Evolutionary conservation across 176 grass and related monocot genomes (phyloP), one percentile per base, ranked within the genome.

Genomic region (Triticum aestivum): DNA sequence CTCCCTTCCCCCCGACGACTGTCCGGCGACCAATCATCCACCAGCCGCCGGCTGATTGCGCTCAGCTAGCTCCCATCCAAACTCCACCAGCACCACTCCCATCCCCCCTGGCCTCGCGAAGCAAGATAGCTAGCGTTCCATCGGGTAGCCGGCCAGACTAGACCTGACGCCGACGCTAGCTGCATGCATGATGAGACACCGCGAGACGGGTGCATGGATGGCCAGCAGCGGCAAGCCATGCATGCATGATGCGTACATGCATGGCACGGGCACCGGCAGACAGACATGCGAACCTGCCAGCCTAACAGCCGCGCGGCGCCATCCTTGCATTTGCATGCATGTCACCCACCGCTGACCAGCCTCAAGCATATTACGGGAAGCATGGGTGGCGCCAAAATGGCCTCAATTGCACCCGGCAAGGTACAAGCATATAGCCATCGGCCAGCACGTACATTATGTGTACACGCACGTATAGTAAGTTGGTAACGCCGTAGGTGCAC

Each of bases 241-340:
- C 21, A 61, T 56, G 14, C 35, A 56, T 23, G 51, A 23, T 61
- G 59, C 21, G 23, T 56, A 4, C 5, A 56, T 23, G 51, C 77
- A 23, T 79, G 77, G 54, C 77, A 41, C 11, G n/a, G 78, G 77
- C 78, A 1, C 30, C 61, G 81, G 20, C 83, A 61, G 62, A 61
- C 79, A 82, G 73, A 59, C 80, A 82, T 73, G 33, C 45, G 23
- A 78, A 29, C 8, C 24, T 38, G 14, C 10, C 45, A 35, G 45
- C 83, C 24, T 13, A 5, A 11, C 83, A 32, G 11, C 37, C 37
- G 21, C 21, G 66, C 38, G 15, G 69, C 56, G 82, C 54, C 59
- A 4, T 61, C 71, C 11, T 84, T 84, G 59, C 11, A 6, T 73
- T 84, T 84, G 56, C 13, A 8, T 75, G 29, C 74, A 21, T 58